These are phyloP conservation scores for Lichtheimia corymbifera DNA, from an alignment of 371 early-diverging fungal species.

Conservation along the genomic window DNA sequence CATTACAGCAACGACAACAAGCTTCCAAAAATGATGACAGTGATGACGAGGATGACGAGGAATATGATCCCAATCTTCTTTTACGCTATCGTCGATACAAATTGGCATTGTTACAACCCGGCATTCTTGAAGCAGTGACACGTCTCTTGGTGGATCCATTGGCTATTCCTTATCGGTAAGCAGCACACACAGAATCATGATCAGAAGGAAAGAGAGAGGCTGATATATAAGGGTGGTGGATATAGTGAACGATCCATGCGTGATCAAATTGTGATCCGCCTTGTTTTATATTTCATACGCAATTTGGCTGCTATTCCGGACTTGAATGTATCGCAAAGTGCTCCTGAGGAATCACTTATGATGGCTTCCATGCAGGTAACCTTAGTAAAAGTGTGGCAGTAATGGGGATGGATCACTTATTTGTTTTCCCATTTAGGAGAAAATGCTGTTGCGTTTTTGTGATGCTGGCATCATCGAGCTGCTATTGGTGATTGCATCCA, in stretches of 20 bases:
- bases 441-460: constrained; percentile 49
- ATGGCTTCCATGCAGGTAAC: constrained; percentile 64
- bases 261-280: constrained; percentile 73
- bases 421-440: constrained; percentile 42
- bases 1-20: constrained; percentile 28
- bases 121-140: constrained; percentile 52
- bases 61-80: constrained; percentile 54
- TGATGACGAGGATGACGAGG: constrained; percentile 44
- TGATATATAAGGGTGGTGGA: constrained; percentile 4
- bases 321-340: constrained; percentile 39
- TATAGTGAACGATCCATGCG: constrained; percentile 60
- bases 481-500: constrained; percentile 62
- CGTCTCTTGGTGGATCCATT: constrained; percentile 53
- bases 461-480: constrained; percentile 59
- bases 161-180: constrained; percentile 48
- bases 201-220: neutral
- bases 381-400: too few relatives aligned
- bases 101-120: constrained; percentile 59
- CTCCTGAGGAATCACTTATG: constrained; percentile 48
- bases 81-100: constrained; percentile 69
- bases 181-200: neutral
- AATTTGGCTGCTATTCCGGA: constrained; percentile 85
- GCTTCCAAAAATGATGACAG: constrained; percentile 26
- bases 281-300: constrained; percentile 75
- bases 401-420: neutral